phyloP scores from a whole-genome alignment of 192 early-diverging fungal genomes.

The Chytriomyces confervae region DNA sequence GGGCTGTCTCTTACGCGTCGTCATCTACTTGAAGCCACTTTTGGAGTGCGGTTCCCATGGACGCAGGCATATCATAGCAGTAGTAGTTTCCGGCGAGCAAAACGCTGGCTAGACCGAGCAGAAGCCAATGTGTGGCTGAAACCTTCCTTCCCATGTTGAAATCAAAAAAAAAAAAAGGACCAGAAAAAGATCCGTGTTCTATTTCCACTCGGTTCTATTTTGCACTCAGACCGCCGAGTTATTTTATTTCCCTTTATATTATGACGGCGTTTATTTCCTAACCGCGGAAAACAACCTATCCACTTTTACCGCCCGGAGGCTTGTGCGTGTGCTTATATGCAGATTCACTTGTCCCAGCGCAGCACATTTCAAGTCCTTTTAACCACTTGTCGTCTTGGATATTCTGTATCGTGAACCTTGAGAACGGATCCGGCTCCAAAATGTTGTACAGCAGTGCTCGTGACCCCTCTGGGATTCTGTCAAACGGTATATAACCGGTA shows the following conservation, averaged over 20 bases:
- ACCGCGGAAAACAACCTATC: background rate
- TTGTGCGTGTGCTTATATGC: background rate
- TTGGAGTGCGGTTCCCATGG: slow-evolving; percentile 62
- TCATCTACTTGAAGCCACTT: slow-evolving; percentile 47
- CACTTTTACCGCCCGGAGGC: background rate
- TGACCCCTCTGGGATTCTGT: slow-evolving; percentile 63
- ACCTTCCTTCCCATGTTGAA: background rate
- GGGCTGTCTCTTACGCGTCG: background rate
- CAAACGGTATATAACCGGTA: slow-evolving; percentile 68
- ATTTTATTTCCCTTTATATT: too few species aligned
- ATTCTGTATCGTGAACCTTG: slow-evolving; percentile 30
- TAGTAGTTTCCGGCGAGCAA: slow-evolving; percentile 6
- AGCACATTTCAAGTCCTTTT: slow-evolving; percentile 35
- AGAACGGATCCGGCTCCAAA: slow-evolving; percentile 46
- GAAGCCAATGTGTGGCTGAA: background rate
- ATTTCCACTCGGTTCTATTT: too few species aligned
- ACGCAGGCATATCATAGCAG: slow-evolving; percentile 62
- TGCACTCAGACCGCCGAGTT: too few species aligned
- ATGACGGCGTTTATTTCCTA: too few species aligned
- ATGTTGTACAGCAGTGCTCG: slow-evolving; percentile 64
- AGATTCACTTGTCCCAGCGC: slow-evolving; percentile 7
- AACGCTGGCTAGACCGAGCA: background rate
- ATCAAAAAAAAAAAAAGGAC: too few species aligned
- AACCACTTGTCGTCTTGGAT: slow-evolving; percentile 49
- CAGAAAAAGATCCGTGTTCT: too few species aligned